Evolutionary conservation across 2,329 filamentous ascomycete species (phyloP).

Genomic region (Nigrograna mackinnonii): DNA sequence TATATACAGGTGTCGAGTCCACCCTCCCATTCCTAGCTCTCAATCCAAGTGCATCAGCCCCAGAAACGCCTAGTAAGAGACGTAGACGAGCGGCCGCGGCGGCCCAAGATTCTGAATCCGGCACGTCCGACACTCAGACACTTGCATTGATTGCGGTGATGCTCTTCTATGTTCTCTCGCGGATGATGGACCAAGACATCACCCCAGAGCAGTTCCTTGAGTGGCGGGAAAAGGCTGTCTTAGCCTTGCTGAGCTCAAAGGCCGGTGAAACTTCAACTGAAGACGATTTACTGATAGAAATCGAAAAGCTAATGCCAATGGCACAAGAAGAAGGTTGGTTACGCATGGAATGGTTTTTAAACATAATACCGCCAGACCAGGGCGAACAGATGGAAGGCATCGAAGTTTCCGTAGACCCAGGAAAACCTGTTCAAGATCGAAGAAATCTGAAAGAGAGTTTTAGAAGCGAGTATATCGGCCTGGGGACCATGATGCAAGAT

Average conservation of each 20-base stretch:
- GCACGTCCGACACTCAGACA: conserved; percentile 21
- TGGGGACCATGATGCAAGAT: conserved; percentile 74
- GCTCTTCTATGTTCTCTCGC: conserved; percentile 62
- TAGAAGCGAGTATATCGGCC: conserved; percentile 49
- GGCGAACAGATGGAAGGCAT: conserved; percentile 30
- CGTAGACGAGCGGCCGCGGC: conserved; percentile 45
- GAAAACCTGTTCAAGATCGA: conserved; percentile 40
- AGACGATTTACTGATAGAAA: conserved; percentile 44
- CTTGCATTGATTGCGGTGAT: conserved; percentile 61
- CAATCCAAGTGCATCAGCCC: conserved; percentile 31
- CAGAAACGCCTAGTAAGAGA: conserved; percentile 49
- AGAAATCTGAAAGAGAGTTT: conserved; percentile 38
- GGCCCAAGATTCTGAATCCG: conserved; percentile 5
- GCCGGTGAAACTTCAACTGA: conserved; percentile 53
- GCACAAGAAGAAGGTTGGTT: conserved; percentile 47
- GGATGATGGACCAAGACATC: conserved; percentile 37
- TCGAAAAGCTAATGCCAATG: conserved; percentile 34
- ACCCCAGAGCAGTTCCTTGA: conserved; percentile 34
- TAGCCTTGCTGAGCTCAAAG: conserved; percentile 52
- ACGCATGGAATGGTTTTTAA: conserved; percentile 61
- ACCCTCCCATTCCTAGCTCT: conserved; percentile 48
- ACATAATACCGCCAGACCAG: conserved; percentile 44
- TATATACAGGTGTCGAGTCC: conserved; percentile 71
- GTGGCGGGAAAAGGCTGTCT: conserved; percentile 50
- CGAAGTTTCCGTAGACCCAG: conserved; percentile 27